Conservation (phyloP, 2,329 filamentous ascomycete species). For the Colletotrichum musae region DNA sequence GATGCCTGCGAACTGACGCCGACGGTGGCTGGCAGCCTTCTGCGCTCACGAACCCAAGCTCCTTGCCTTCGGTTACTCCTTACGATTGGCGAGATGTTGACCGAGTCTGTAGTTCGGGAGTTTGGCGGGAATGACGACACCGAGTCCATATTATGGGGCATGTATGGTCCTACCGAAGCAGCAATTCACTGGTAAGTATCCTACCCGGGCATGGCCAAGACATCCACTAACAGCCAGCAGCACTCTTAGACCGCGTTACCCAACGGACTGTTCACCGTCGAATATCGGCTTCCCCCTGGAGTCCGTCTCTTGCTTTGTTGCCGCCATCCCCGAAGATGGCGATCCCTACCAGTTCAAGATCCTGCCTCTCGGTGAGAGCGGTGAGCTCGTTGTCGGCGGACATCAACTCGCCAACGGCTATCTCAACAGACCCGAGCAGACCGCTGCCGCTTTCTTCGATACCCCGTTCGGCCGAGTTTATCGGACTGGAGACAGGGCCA, state of each 20-base stretch:
- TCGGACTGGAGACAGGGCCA: constrained; percentile 87
- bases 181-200: constrained; percentile 81
- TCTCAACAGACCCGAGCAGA: constrained; percentile 85
- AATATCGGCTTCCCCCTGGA: constrained; percentile 85
- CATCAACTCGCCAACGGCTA: constrained; percentile 85
- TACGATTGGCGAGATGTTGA: constrained; percentile 96
- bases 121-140: constrained; percentile 74
- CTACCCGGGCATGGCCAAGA: not conserved
- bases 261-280: constrained; percentile 11
- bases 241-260: constrained; percentile 20
- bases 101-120: constrained; percentile 80
- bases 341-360: constrained; percentile 59
- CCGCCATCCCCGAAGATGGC: constrained; percentile 61
- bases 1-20: constrained; percentile 93
- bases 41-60: constrained; percentile 76
- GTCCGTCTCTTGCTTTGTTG: constrained; percentile 84
- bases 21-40: constrained; percentile 84
- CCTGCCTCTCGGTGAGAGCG: constrained; percentile 76
- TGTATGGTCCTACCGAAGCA: constrained; percentile 96
- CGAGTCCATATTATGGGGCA: constrained; percentile 83
- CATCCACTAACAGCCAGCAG: not conserved
- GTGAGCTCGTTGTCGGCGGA: constrained; percentile 87
- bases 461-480: constrained; percentile 81
- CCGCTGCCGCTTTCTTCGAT: constrained; percentile 77
- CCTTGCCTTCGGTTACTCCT: constrained; percentile 80